Base-by-base conservation (phyloP, 2,329 filamentous ascomycete species). In the Lasiodiplodia gonubiensis region DNA sequence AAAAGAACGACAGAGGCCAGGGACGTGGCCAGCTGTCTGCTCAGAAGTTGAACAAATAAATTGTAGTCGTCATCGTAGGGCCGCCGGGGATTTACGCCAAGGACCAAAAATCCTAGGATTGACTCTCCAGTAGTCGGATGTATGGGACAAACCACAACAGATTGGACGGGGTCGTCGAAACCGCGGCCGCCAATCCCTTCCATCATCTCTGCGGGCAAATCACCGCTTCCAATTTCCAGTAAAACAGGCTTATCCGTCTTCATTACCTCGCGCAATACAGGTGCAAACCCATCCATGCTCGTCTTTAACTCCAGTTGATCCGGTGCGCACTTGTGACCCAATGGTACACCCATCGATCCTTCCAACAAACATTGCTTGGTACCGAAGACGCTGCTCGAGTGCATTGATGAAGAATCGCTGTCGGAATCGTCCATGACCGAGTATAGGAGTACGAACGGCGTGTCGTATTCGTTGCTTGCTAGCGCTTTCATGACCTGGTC, bases 21-120 rank as follows among this genome's bases (percentile, higher is more conserved):
- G 0, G 91, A 93, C 0, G 92, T 94, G 10, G 90, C 91, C 10
- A 94, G 82, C 74, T 94, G 92, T 25, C 91, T 86, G 55, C 89
- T 90, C 5, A 94, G 80, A 0, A 94, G 83, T 71, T 91, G 89
- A 46, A 94, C 84, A 72, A 94, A 95, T 0, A 94, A 82, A 69
- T 88, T 87, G 73, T 94, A 95, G 71, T 94, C 92, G 46, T 91
- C 89, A 72, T 95, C 91, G 72, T 92, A 95, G 0, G 90, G 92
- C 60, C 92, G 85, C 51, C 91, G 83, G 1, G 92, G 91, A 74
- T 96, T 96, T 11, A 92, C 83, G 4, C 92, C 92, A 76, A 95
- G 84, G 2, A 95, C 86, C 10, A 95, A 83, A 73, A 95, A 95
- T 0, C 92, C 92, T 0, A 93, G 85, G 0, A 91, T 89, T 2